Conservation (phyloP, 2,329 filamentous ascomycete genomes). For the Malbranchea cinnamomea region DNA sequence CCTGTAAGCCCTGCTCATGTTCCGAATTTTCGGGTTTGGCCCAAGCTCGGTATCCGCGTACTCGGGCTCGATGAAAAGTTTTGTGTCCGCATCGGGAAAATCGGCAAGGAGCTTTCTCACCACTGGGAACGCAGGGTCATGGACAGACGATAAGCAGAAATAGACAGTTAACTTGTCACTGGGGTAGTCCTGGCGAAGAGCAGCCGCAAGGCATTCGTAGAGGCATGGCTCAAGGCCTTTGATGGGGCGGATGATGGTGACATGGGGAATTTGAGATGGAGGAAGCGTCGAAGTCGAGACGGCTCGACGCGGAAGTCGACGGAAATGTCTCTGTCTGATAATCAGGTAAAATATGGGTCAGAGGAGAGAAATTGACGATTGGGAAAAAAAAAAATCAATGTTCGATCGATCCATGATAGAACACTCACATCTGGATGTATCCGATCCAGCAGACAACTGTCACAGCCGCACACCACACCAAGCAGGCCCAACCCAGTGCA, state of each 20-base stretch:
- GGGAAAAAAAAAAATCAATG: neutral
- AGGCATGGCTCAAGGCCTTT: slow-evolving; percentile 83
- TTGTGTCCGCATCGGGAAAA: slow-evolving; percentile 56
- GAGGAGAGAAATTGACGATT: neutral
- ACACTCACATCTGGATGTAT: slow-evolving; percentile 42
- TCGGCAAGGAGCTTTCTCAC: slow-evolving; percentile 57
- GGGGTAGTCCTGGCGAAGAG: slow-evolving; percentile 72
- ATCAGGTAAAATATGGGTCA: slow-evolving; percentile 9
- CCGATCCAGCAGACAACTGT: slow-evolving; percentile 43
- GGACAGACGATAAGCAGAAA: slow-evolving; percentile 62
- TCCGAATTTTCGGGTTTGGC: slow-evolving; percentile 96
- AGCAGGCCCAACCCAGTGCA: slow-evolving; percentile 30
- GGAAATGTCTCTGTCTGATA: slow-evolving; percentile 40
- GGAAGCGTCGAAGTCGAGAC: slow-evolving; percentile 22
- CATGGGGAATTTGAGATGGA: slow-evolving; percentile 48
- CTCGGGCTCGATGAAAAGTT: slow-evolving; percentile 66
- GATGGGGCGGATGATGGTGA: slow-evolving; percentile 84
- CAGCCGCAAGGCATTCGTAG: slow-evolving; percentile 82
- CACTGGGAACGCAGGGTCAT: slow-evolving; percentile 63
- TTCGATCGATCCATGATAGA: neutral
- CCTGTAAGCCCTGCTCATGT: slow-evolving; percentile 83
- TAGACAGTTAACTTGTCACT: slow-evolving; percentile 58
- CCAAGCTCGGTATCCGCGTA: slow-evolving; percentile 52
- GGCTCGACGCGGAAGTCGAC: slow-evolving; percentile 29
- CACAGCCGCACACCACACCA: slow-evolving; percentile 43